Base-by-base conservation (phyloP, 371 early-diverging fungal genomes). In the Rhizopus microsporus region DNA sequence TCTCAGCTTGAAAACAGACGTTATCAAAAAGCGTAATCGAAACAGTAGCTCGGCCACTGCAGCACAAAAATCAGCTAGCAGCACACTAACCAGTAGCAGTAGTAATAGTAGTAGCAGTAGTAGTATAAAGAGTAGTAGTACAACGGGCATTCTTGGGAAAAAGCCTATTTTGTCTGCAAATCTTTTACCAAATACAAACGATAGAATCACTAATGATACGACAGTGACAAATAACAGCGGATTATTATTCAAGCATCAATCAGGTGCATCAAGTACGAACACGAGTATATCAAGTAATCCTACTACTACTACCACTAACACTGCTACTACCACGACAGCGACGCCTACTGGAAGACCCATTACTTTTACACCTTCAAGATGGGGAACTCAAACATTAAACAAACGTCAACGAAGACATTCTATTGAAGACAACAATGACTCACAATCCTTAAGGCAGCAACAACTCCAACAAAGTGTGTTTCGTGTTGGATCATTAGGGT, bases 11-110 rank as follows among this genome's bases (percentile, higher is more conserved):
- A 92, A 92, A 69, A 88, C 91, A 0, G 88, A 89, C 63, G 85
- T 93, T 10, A 93, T 94, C 63, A 87, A 90, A 62, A 94, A 92
- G 68, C 85, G 94, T 40, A 90, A 91, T 69, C 86, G 91, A 43
- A 71, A 60, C 38, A 56, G 65, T 10, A 54, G 37, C 43, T 30
- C 38, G 4, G 39, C 15, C 17, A 38, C 17, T 37, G 29, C 54
- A 30, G 44, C 23, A 44, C 40, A 40, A n/a, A 54, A 56, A 12
- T 6, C 33, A 3, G 37, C 16, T 40, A n/a, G 17, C 10, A 52
- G 16, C 29, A 52, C 29, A 30, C 38, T 52, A 4, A 51, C 33
- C 46, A 23, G 12, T 17, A 43, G 7, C 33, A 54, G 15, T 44
- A 38, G 12, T 3, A 51, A 23, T 6, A 33, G 13, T 4, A 17